Base-by-base conservation (phyloP, 2,329 filamentous ascomycete genomes). In the Fusarium nisikadoi region DNA sequence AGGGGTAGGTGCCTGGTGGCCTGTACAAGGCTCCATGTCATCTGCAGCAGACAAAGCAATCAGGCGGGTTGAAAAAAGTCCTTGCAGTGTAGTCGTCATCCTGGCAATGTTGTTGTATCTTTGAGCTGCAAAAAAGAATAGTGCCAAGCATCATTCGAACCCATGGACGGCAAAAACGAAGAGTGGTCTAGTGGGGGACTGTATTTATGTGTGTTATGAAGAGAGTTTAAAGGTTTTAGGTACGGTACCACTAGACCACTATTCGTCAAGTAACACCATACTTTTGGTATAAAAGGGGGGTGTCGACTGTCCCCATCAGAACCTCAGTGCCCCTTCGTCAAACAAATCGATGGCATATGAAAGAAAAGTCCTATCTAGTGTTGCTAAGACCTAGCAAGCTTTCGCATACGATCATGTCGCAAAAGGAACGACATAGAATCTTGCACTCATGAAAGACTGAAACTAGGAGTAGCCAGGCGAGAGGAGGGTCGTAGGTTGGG, bases 161-260 rank as follows among this genome's bases (percentile, higher is more conserved):
- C 25, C 14, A n/a, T 23, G 33, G 3, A 8, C 29, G 2, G 46
- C 46, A 53, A 60, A 47, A 60, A 42, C 19, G 46, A 60, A 53
- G 46, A 53, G 46, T 23, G 29, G 36, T 6, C 14, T 8, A 20
- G 29, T 9, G 29, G 57, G 46, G n/a, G 47, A 53, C 14, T 31
- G 7, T 17, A 12, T 12, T 46, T 8, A 29, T 8, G 27, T 50
- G 29, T n/a, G 31, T 31, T 14, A 7, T 25, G 17, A 19, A 50
- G 46, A 35, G 46, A 36, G 43, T 54, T 25, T 19, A 4, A 49
- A 36, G 25, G 36, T 19, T 35, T 23, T 19, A 23, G 19, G 39
- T 16, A 20, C 31, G 17, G 36, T 43, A 38, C 61, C 55, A 61
- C 55, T 61, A 29, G 43, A 61, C 61, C 55, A 63, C 55, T 33